A percentile compares a stretch with the other conserved stretches of the same genome.
These are phyloP conservation scores for Tricholoma flavovirens DNA, from an alignment of 768 basidiomycete genomes.

Conservation along the genomic window DNA sequence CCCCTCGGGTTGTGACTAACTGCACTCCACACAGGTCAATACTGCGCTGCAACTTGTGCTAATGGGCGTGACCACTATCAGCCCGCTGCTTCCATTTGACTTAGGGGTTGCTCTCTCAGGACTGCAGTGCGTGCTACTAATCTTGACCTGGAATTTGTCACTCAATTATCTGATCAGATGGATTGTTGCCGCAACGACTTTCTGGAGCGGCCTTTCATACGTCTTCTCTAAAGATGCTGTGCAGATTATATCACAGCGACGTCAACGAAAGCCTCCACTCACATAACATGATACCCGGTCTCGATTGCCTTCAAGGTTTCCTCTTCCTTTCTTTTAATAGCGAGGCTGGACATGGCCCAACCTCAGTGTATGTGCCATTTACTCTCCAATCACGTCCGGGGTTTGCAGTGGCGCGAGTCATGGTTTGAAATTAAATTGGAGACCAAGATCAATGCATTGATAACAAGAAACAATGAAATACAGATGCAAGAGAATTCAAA, in stretches of 20 bases:
- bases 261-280: constrained; percentile 24
- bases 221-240: constrained; percentile 72
- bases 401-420: neutral
- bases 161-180: constrained; percentile 42
- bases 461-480: neutral
- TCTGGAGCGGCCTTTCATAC: constrained; percentile 88
- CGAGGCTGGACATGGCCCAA: neutral
- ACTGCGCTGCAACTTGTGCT: constrained; percentile 87
- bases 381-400: neutral
- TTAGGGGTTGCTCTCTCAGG: constrained; percentile 50
- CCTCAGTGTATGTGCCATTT: neutral
- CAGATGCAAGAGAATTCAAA: constrained; percentile 8
- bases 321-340: neutral
- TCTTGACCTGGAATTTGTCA: neutral
- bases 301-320: neutral
- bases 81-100: constrained; percentile 67
- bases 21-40: constrained; percentile 55
- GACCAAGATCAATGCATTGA: neutral
- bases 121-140: constrained; percentile 61
- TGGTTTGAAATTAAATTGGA: neutral
- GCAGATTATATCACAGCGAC: constrained; percentile 43
- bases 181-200: constrained; percentile 83
- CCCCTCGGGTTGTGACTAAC: neutral
- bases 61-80: constrained; percentile 86
- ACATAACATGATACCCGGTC: constrained; percentile 5